These are phyloP conservation scores for Cerrena zonata DNA, from an alignment of 1,284 basidiomycete species.

Conservation along the genomic window DNA sequence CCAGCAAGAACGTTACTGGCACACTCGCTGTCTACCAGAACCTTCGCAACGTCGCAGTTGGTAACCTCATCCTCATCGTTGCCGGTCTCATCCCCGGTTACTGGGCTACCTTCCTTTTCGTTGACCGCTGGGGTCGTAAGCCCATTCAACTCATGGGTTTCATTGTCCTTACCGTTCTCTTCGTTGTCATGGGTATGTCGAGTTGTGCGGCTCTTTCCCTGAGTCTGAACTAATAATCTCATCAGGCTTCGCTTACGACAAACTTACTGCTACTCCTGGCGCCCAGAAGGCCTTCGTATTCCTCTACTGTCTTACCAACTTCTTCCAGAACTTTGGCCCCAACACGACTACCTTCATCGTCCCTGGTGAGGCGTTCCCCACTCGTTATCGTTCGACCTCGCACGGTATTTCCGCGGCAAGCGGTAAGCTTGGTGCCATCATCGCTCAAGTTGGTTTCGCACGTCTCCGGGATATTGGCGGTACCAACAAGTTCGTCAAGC, in stretches of 20 bases:
- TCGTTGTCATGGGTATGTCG: constrained; percentile 49
- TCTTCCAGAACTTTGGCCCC: constrained; percentile 75
- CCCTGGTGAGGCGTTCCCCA: constrained; percentile 83
- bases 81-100: constrained; percentile 75
- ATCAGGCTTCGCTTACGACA: constrained; percentile 67
- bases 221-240: background rate
- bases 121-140: constrained; percentile 70
- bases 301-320: constrained; percentile 71
- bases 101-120: constrained; percentile 63
- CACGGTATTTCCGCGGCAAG: constrained; percentile 83
- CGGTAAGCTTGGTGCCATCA: constrained; percentile 79
- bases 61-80: constrained; percentile 65
- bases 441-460: constrained; percentile 77
- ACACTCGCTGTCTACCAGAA: constrained; percentile 41
- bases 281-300: constrained; percentile 67
- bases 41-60: constrained; percentile 50
- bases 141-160: constrained; percentile 79
- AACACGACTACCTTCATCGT: constrained; percentile 81
- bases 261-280: constrained; percentile 47
- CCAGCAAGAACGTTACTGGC: constrained; percentile 28
- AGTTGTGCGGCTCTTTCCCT: background rate
- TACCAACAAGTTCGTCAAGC: constrained; percentile 51
- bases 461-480: constrained; percentile 66
- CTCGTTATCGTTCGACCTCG: constrained; percentile 76
- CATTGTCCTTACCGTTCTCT: constrained; percentile 59